Percentiles rank a stretch among this genome's conserved stretches.
Evolutionary conservation across 805 yeast genomes (phyloP).

Genomic region (Cyberlindnera misumaiensis): DNA sequence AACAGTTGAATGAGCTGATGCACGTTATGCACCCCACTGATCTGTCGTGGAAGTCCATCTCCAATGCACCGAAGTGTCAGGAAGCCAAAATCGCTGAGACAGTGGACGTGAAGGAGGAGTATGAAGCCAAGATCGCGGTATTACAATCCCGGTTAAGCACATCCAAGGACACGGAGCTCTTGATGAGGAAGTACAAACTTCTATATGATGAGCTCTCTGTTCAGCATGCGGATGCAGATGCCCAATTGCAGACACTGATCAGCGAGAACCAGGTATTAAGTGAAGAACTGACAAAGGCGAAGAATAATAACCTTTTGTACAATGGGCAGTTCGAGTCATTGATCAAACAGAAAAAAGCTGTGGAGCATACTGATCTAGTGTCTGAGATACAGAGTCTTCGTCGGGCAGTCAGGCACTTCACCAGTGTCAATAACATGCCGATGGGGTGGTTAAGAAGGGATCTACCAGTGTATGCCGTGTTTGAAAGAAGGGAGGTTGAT

Average conservation of each 20-base stretch:
- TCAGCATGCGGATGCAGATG: constrained; percentile 10
- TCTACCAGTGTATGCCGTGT: constrained; percentile 7
- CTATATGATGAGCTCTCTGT: constrained; percentile 15
- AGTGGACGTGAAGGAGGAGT: background rate
- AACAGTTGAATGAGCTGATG: no score
- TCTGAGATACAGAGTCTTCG: constrained; percentile 40
- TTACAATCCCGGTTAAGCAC: constrained; percentile 37
- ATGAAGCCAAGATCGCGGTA: constrained; percentile 34
- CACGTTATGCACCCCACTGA: no score
- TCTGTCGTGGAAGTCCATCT: no score
- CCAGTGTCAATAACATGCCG: background rate
- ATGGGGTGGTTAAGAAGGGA: constrained; percentile 10
- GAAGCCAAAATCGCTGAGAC: no score
- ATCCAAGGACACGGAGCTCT: constrained; percentile 24
- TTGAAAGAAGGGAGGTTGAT: constrained; percentile 6
- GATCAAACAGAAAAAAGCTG: constrained; percentile 27
- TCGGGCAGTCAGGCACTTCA: constrained; percentile 16
- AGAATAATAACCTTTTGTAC: constrained; percentile 18
- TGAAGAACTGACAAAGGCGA: constrained; percentile 24
- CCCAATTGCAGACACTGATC: constrained; percentile 12
- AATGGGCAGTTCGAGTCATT: constrained; percentile 28
- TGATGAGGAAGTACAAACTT: constrained; percentile 19
- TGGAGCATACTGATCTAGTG: constrained; percentile 30
- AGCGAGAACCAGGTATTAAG: constrained; percentile 21
- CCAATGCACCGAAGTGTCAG: no score